These are phyloP conservation scores for Pseudopyricularia javanii DNA, from an alignment of 2,329 filamentous ascomycete genomes.

Conservation along the genomic window DNA sequence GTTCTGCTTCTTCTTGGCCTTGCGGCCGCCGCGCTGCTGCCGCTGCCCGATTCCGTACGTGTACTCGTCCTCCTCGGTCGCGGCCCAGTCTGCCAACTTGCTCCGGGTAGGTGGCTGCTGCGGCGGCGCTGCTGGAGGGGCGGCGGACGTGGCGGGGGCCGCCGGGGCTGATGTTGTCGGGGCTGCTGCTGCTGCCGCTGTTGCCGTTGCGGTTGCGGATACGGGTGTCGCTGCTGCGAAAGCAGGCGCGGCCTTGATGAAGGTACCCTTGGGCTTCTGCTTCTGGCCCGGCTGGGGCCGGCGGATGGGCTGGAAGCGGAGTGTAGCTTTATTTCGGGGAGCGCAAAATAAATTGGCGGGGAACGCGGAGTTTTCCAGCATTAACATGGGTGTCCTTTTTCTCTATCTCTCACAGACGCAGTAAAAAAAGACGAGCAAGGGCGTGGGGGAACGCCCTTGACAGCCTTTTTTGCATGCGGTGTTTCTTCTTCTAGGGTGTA, in stretches of 20 bases:
- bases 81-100: conserved; percentile 71
- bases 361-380: background rate
- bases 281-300: conserved; percentile 44
- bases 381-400: background rate
- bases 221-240: conserved; percentile 14
- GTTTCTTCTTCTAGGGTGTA: conserved; percentile 5
- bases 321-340: conserved; percentile 29
- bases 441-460: background rate
- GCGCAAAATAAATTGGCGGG: background rate
- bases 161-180: background rate
- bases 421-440: background rate
- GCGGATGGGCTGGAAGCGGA: conserved; percentile 80
- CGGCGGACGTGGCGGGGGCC: background rate
- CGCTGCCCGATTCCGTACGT: conserved; percentile 52
- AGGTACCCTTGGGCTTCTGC: conserved; percentile 48
- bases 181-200: conserved; percentile 15
- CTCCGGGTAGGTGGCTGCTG: conserved; percentile 41
- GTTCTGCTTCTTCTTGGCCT: conserved; percentile 46
- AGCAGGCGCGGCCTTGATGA: conserved; percentile 30
- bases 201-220: conserved; percentile 14
- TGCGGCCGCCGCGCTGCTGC: conserved; percentile 60
- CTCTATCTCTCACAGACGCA: background rate
- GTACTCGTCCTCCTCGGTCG: conserved; percentile 69
- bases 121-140: conserved; percentile 11
- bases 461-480: background rate